Percentiles rank a stretch among this genome's conserved stretches.
phyloP scores from a whole-genome alignment of 805 yeast species.

The Yamadazyma tumulicola region DNA sequence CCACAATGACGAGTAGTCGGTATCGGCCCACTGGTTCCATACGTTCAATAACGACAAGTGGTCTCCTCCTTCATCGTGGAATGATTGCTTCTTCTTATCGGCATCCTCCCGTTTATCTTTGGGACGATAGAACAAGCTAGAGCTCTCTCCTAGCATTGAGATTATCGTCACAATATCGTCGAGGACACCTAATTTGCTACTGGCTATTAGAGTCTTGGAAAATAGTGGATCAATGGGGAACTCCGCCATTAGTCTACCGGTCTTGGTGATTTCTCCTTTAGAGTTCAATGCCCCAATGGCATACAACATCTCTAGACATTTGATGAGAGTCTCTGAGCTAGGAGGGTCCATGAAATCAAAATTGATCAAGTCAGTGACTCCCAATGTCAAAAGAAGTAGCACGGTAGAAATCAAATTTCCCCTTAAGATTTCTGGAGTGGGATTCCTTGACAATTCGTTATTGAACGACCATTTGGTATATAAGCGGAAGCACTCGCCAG shows the following conservation, averaged over 20 bases:
- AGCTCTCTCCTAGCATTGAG: constrained; percentile 79
- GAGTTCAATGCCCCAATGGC: constrained; percentile 83
- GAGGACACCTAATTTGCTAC: constrained; percentile 59
- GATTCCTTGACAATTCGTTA: constrained; percentile 71
- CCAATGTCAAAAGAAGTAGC: constrained; percentile 73
- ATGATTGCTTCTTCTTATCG: constrained; percentile 56
- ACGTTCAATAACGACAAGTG: constrained; percentile 73
- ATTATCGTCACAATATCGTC: constrained; percentile 70
- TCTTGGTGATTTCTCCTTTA: constrained; percentile 68
- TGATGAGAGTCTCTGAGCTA: constrained; percentile 62
- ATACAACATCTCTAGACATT: constrained; percentile 78
- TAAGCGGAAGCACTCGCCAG: constrained; percentile 61
- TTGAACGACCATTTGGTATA: constrained; percentile 81
- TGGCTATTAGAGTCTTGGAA: constrained; percentile 67
- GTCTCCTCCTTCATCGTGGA: constrained; percentile 64
- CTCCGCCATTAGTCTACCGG: constrained; percentile 84
- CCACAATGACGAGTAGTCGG: constrained; percentile 72
- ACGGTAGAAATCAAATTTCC: constrained; percentile 77
- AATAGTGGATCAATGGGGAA: constrained; percentile 91
- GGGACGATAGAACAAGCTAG: constrained; percentile 67
- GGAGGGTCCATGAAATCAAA: constrained; percentile 95
- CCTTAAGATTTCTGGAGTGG: constrained; percentile 90
- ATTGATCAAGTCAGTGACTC: constrained; percentile 73
- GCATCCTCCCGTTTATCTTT: constrained; percentile 64
- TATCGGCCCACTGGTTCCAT: constrained; percentile 71